Percentiles rank a stretch among this genome's conserved stretches.
phyloP scores from a whole-genome alignment of 345 rosid species.

The Lumnitzera littorea region DNA sequence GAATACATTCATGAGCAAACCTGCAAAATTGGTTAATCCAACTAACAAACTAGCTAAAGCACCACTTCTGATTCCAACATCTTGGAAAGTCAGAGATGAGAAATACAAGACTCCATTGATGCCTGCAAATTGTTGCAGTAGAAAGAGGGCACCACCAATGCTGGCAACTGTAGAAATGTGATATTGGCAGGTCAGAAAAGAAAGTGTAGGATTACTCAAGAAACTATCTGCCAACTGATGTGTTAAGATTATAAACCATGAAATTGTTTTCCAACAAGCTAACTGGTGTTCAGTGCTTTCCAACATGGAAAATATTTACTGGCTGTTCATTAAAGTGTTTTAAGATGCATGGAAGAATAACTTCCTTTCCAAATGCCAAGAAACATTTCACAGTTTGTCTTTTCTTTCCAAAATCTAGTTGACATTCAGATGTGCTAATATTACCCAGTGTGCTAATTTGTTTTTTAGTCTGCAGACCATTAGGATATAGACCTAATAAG shows the following conservation, averaged over 20 bases:
- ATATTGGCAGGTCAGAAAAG: neutral
- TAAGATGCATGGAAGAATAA: no score
- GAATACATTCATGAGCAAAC: slow-evolving; percentile 19
- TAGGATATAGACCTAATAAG: neutral
- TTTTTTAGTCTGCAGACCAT: neutral
- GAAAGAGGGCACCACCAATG: slow-evolving; percentile 59
- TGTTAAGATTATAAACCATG: no score
- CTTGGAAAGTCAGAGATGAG: slow-evolving; percentile 67
- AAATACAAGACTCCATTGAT: slow-evolving; percentile 82
- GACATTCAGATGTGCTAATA: no score
- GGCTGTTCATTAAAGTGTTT: no score
- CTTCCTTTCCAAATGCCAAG: no score
- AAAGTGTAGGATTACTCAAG: neutral
- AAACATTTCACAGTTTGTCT: no score
- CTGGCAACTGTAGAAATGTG: slow-evolving; percentile 51
- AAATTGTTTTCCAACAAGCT: no score
- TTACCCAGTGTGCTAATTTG: no score
- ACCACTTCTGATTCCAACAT: slow-evolving; percentile 55
- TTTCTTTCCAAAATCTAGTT: no score
- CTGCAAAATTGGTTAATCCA: slow-evolving; percentile 67
- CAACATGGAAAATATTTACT: no score
- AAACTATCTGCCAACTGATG: neutral
- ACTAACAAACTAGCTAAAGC: slow-evolving; percentile 57
- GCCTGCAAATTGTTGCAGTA: slow-evolving; percentile 80
- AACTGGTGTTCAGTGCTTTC: no score